A percentile compares a stretch with the other conserved stretches of the same genome.
These are phyloP conservation scores for Dillenia turbinata DNA, from an alignment of 164 flowering plant species.

Conservation along the genomic window DNA sequence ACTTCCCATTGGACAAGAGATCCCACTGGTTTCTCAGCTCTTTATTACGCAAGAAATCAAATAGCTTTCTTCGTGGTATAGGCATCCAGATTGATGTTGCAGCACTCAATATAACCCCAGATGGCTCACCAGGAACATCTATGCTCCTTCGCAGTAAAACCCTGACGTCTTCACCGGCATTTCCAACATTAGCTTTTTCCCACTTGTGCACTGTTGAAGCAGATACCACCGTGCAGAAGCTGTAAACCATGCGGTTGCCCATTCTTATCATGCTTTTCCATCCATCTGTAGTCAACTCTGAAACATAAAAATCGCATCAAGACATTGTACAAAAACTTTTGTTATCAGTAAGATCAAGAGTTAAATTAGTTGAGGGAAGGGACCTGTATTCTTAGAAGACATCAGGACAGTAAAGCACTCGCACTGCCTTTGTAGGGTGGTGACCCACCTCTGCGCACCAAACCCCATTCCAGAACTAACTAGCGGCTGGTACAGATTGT, in stretches of 20 bases:
- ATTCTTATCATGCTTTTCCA: constrained; percentile 59
- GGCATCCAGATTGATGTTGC: constrained; percentile 78
- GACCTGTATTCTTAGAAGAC: constrained; percentile 20
- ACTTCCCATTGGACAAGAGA: constrained; percentile 53
- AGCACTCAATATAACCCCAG: constrained; percentile 65
- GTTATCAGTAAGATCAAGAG: constrained; percentile 20
- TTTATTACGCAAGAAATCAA: constrained; percentile 55
- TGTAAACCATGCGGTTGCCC: constrained; percentile 60
- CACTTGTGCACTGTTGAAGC: constrained; percentile 50
- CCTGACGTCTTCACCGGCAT: constrained; percentile 37
- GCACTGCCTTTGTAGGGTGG: constrained; percentile 41
- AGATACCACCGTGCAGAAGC: constrained; percentile 62
- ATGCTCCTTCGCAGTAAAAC: constrained; percentile 47
- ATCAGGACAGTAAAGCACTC: constrained; percentile 30
- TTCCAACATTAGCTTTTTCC: constrained; percentile 40
- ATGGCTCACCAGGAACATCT: constrained; percentile 62
- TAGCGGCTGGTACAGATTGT: constrained; percentile 31
- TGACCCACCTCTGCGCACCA: constrained; percentile 51
- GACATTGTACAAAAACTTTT: not conserved
- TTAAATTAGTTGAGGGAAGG: not conserved
- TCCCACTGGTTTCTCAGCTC: constrained; percentile 64
- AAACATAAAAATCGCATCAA: too few relatives aligned
- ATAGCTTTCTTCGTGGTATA: constrained; percentile 39
- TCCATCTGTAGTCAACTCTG: constrained; percentile 21
- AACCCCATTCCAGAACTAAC: constrained; percentile 42